Conservation (phyloP, 768 basidiomycete genomes). For the Suillus plorans region DNA sequence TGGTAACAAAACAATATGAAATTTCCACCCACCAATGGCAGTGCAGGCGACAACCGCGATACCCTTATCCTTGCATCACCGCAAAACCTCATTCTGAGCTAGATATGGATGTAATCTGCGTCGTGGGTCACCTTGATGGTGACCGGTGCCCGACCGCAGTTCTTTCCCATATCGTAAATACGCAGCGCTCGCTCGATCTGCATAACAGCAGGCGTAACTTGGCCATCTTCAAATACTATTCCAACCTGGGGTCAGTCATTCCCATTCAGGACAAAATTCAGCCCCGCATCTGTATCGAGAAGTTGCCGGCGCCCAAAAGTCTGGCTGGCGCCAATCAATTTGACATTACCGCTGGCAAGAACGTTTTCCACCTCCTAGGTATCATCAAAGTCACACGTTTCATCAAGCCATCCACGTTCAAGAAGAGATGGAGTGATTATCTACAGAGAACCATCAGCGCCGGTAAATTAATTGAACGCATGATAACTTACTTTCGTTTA, state of each 20-base stretch:
- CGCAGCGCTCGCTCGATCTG: slow-evolving; percentile 19
- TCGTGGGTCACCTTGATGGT: slow-evolving; percentile 11
- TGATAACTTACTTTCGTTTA: slow-evolving; percentile 15
- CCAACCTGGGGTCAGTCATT: slow-evolving; percentile 9
- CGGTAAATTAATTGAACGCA: not conserved
- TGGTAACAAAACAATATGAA: not conserved
- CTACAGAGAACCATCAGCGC: slow-evolving; percentile 7
- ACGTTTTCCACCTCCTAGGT: slow-evolving; percentile 28
- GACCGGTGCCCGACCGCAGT: slow-evolving; percentile 34
- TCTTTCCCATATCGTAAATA: slow-evolving; percentile 19
- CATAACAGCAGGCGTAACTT: slow-evolving; percentile 43
- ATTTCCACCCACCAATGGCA: slow-evolving; percentile 37
- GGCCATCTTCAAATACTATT: slow-evolving; percentile 13
- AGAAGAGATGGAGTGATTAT: slow-evolving; percentile 15
- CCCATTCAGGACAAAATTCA: slow-evolving; percentile 21
- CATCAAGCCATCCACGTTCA: slow-evolving; percentile 17
- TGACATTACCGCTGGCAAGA: slow-evolving; percentile 39
- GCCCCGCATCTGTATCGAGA: slow-evolving; percentile 45
- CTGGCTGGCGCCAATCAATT: slow-evolving; percentile 39
- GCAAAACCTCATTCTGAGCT: slow-evolving; percentile 41
- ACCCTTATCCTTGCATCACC: slow-evolving; percentile 41
- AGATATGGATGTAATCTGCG: slow-evolving; percentile 35
- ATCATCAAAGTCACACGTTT: slow-evolving; percentile 33
- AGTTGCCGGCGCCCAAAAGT: slow-evolving; percentile 35
- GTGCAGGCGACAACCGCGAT: slow-evolving; percentile 49